Percentiles rank a stretch among this genome's conserved stretches.
phyloP scores from a whole-genome alignment of 352 stramenopile species.

The Phytophthora cactorum region DNA sequence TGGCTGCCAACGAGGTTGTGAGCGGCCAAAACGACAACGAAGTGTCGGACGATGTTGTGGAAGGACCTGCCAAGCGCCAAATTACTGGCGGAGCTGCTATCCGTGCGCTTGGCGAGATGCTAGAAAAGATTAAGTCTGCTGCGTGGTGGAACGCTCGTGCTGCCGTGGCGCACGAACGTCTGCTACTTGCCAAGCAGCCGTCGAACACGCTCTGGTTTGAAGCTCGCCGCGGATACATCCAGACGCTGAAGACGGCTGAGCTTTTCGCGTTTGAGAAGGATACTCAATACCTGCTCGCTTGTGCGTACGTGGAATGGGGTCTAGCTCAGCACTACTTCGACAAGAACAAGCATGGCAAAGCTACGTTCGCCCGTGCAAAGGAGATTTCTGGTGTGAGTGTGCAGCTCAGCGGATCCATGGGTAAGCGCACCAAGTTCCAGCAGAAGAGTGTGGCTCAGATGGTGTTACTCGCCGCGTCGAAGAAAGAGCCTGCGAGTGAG shows the following conservation, averaged over 20 bases:
- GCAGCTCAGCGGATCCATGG: slow-evolving; percentile 92
- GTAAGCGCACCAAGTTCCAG: slow-evolving; percentile 97
- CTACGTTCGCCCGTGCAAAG: slow-evolving; percentile 88
- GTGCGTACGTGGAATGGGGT: slow-evolving; percentile 93
- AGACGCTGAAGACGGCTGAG: slow-evolving; percentile 39
- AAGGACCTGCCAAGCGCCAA: slow-evolving; percentile 35
- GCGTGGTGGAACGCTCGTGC: slow-evolving; percentile 81
- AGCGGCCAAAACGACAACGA: slow-evolving; percentile 44
- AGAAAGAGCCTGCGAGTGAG: slow-evolving; percentile 42
- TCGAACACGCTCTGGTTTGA: slow-evolving; percentile 86
- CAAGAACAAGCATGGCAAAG: slow-evolving; percentile 89
- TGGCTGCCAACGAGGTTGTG: slow-evolving; percentile 47
- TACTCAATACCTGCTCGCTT: slow-evolving; percentile 65
- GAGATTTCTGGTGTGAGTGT: slow-evolving; percentile 83
- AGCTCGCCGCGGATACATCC: slow-evolving; percentile 61
- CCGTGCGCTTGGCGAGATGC: slow-evolving; percentile 32
- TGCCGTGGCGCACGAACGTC: slow-evolving; percentile 71
- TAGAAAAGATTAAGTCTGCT: slow-evolving; percentile 49
- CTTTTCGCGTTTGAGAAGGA: slow-evolving; percentile 52
- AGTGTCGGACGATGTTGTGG: slow-evolving; percentile 46
- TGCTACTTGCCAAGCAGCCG: slow-evolving; percentile 66
- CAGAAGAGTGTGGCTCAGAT: slow-evolving; percentile 92
- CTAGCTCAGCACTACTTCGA: slow-evolving; percentile 94
- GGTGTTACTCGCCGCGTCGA: slow-evolving; percentile 76
- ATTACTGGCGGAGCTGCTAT: slow-evolving; percentile 37